phyloP scores from a whole-genome alignment of 768 basidiomycete genomes.

The Cytidiella melzeri region DNA sequence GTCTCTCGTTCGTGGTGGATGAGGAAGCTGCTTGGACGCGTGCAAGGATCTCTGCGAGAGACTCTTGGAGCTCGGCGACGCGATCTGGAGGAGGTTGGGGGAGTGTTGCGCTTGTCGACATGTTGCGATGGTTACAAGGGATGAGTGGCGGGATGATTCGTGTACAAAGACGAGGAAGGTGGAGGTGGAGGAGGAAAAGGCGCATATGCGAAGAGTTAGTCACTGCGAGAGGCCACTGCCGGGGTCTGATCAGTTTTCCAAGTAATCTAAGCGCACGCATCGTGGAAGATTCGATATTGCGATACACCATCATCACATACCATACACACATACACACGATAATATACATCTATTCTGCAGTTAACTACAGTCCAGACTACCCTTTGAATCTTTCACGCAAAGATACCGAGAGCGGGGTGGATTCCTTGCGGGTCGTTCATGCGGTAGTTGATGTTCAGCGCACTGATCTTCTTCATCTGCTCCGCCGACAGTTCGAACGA shows the following conservation, averaged over 20 bases:
- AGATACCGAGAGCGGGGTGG: conserved; percentile 60
- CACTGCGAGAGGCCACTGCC: too few species aligned
- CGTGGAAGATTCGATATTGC: too few species aligned
- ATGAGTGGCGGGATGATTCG: not conserved
- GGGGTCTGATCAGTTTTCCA: too few species aligned
- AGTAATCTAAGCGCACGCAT: too few species aligned
- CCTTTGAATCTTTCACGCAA: conserved; percentile 42
- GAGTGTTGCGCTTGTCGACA: conserved; percentile 1
- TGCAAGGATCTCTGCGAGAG: conserved; percentile 45
- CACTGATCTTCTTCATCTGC: conserved; percentile 52
- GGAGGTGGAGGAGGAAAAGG: not conserved
- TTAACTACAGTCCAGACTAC: not conserved
- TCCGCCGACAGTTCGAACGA: conserved; percentile 46
- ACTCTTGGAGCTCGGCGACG: conserved; percentile 42
- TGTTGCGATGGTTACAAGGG: not conserved
- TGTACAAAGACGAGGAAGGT: not conserved
- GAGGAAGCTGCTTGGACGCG: conserved; percentile 37
- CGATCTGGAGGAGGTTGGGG: conserved; percentile 17
- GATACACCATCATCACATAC: too few species aligned
- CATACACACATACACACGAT: not conserved
- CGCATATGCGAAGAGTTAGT: not conserved
- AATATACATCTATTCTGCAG: not conserved
- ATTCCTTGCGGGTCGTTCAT: conserved; percentile 71
- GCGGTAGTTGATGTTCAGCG: conserved; percentile 56
- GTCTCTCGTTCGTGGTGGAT: conserved; percentile 11